Conservation (phyloP, 2,329 filamentous ascomycete genomes). For the Stemphylium beticola region DNA sequence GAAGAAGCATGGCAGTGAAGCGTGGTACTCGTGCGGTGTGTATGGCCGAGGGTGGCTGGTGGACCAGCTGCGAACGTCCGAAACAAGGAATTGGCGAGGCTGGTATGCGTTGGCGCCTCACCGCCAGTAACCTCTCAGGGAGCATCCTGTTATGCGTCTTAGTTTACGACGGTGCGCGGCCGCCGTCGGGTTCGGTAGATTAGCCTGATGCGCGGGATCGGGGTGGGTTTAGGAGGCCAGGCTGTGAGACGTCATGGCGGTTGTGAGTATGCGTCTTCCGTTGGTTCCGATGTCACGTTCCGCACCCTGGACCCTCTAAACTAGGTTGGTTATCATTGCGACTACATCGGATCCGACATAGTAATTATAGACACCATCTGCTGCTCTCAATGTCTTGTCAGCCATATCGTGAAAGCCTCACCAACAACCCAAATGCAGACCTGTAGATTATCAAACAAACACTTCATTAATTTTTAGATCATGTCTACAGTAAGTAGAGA, state of each 20-base stretch:
- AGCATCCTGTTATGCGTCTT: slow-evolving; percentile 14
- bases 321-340: background rate
- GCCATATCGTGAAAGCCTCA: background rate
- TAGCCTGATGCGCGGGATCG: background rate
- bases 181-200: background rate
- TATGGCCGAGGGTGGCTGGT: slow-evolving; percentile 39
- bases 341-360: background rate
- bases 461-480: background rate
- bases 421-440: background rate
- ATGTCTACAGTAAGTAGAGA: background rate
- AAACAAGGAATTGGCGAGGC: slow-evolving; percentile 43
- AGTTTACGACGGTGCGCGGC: background rate
- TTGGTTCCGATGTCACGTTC: slow-evolving; percentile 4
- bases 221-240: background rate
- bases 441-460: background rate
- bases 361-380: background rate
- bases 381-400: background rate
- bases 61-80: slow-evolving; percentile 17
- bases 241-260: slow-evolving; percentile 4
- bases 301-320: background rate
- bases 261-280: slow-evolving; percentile 1
- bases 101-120: slow-evolving; percentile 42
- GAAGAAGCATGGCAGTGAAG: slow-evolving; percentile 17
- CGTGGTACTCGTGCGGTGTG: slow-evolving; percentile 7
- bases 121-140: slow-evolving; percentile 23